Percentiles rank a stretch among this genome's conserved stretches.
Conservation (phyloP, 257 asterid genomes). For the Scutellaria minor region DNA sequence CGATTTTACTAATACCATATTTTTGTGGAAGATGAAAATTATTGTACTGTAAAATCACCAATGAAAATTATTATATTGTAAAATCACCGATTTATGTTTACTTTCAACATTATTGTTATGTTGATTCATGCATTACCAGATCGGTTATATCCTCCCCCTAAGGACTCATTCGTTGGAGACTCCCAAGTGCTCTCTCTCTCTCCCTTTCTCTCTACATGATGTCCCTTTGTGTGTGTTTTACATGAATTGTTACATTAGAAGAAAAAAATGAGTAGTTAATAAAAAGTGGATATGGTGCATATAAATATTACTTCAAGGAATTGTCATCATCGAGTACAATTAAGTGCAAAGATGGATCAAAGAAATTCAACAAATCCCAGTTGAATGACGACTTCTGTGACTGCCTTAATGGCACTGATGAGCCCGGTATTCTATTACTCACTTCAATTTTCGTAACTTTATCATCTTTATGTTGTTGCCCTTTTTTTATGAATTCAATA, state of each 20-base stretch:
- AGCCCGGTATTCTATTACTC: conserved; percentile 70
- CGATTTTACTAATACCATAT: background rate
- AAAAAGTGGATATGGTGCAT: conserved; percentile 47
- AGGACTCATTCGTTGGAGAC: conserved; percentile 56
- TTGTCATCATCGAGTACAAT: conserved; percentile 48
- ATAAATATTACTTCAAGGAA: conserved; percentile 65
- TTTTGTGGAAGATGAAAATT: conserved; percentile 37
- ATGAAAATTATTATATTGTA: conserved; percentile 36
- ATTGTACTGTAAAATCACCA: background rate
- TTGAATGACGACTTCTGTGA: conserved; percentile 94
- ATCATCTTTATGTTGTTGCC: background rate
- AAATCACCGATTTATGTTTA: conserved; percentile 31
- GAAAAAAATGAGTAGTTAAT: background rate
- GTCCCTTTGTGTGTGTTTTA: background rate
- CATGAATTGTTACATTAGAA: conserved; percentile 9
- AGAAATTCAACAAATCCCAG: conserved; percentile 63
- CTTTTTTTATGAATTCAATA: background rate
- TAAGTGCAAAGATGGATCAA: conserved; percentile 88
- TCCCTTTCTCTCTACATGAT: background rate
- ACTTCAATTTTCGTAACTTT: background rate
- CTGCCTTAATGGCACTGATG: conserved; percentile 94
- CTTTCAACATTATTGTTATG: conserved; percentile 37
- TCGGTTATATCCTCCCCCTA: conserved; percentile 44
- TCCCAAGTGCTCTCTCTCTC: conserved; percentile 53
- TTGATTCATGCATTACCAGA: conserved; percentile 42